These are phyloP conservation scores for Sphagnum tenellum DNA, from an alignment of 225 moss, liverwort and hornwort genomes.

Conservation along the genomic window DNA sequence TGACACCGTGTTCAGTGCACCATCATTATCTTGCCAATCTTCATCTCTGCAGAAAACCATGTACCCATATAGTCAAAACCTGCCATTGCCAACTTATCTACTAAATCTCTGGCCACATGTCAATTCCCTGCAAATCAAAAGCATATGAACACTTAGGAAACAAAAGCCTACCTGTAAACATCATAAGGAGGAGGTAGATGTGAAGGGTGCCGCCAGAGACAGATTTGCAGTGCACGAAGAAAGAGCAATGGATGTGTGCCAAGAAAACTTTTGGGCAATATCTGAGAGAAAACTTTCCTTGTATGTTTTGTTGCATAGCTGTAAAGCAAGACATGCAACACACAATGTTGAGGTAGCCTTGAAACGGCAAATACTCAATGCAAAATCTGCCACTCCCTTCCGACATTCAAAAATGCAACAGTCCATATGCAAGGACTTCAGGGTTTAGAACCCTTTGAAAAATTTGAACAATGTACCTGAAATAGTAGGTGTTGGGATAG, in stretches of 20 bases:
- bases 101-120: too few species aligned
- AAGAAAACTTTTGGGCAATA: constrained; percentile 53
- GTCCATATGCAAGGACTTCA: too few species aligned
- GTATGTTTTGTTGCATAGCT: constrained; percentile 85
- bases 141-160: too few species aligned
- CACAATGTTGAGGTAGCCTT: too few species aligned
- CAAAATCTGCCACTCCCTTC: too few species aligned
- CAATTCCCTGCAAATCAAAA: too few species aligned
- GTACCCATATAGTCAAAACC: too few species aligned
- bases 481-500: constrained; percentile 75
- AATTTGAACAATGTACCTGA: constrained; percentile 31
- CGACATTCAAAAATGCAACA: too few species aligned
- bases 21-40: constrained; percentile 89
- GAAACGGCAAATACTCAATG: too few species aligned
- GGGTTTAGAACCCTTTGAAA: too few species aligned
- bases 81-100: too few species aligned
- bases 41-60: constrained; percentile 36
- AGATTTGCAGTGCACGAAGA: constrained; percentile 70
- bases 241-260: constrained; percentile 73
- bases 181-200: constrained; percentile 50
- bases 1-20: constrained; percentile 76
- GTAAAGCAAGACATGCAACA: constrained; percentile 1
- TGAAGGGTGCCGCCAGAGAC: constrained; percentile 57
- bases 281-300: constrained; percentile 45
- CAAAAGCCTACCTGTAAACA: constrained; percentile 51